A percentile compares a stretch with the other conserved stretches of the same genome.
Evolutionary conservation across 805 yeast species (phyloP).

Genomic region (Komagataella populi): DNA sequence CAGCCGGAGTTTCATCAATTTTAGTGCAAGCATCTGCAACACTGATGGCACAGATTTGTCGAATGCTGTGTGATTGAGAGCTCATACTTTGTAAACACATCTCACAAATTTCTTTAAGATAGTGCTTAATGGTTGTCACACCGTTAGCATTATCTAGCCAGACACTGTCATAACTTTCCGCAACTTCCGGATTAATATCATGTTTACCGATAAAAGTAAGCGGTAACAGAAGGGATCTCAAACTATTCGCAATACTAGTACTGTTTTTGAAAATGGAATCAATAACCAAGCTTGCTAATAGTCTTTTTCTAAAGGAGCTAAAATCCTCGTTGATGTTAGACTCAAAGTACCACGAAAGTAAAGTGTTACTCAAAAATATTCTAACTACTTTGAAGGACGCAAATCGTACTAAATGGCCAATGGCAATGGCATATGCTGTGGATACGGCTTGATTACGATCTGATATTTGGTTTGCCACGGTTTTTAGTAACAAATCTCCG

Average conservation of each 20-base stretch:
- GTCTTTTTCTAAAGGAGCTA: constrained; percentile 12
- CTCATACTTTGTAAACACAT: constrained; percentile 35
- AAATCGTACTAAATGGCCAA: constrained; percentile 65
- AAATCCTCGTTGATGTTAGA: constrained; percentile 26
- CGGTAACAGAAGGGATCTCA: constrained; percentile 59
- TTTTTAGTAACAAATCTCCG: constrained; percentile 49
- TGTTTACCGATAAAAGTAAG: constrained; percentile 67
- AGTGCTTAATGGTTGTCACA: constrained; percentile 51
- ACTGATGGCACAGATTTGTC: constrained; percentile 60
- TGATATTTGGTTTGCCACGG: constrained; percentile 42
- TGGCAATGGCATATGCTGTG: constrained; percentile 63
- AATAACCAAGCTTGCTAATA: constrained; percentile 45
- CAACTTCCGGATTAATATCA: constrained; percentile 36
- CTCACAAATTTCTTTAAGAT: constrained; percentile 51
- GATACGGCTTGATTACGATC: constrained; percentile 67
- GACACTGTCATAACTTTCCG: constrained; percentile 37
- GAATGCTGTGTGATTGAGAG: constrained; percentile 46
- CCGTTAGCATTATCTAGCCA: constrained; percentile 76
- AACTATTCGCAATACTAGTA: constrained; percentile 47
- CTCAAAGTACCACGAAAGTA: constrained; percentile 48
- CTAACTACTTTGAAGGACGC: constrained; percentile 37
- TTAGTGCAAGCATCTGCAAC: constrained; percentile 43
- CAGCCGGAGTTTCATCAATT: constrained; percentile 14
- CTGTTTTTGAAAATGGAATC: constrained; percentile 59
- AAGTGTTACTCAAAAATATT: constrained; percentile 30